Conservation (phyloP, 371 early-diverging fungal species). For the Mortierella sp. region DNA sequence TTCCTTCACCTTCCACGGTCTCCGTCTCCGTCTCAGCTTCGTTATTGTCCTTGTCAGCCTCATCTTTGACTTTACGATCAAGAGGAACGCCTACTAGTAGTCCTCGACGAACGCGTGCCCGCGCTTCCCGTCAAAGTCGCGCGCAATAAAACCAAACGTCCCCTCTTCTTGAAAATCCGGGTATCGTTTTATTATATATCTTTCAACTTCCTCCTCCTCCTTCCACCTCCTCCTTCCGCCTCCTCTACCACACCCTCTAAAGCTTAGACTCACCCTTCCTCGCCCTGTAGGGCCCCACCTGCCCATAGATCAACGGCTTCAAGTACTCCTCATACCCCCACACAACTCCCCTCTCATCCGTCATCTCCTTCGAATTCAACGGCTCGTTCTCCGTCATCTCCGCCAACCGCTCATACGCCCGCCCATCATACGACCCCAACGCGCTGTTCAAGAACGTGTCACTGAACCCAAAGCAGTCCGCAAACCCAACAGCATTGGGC, state of each 20-base stretch:
- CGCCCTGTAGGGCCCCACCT: constrained; percentile 35
- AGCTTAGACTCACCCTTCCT: constrained; percentile 29
- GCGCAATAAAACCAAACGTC: neutral
- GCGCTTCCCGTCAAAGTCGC: neutral
- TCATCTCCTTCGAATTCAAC: constrained; percentile 63
- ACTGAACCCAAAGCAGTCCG: constrained; percentile 80
- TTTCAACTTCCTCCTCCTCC: neutral
- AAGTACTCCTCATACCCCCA: constrained; percentile 70
- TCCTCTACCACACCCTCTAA: neutral
- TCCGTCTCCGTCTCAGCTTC: neutral
- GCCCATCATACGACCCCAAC: constrained; percentile 77
- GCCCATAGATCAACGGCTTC: constrained; percentile 62
- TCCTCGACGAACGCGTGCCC: neutral
- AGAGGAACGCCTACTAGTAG: neutral
- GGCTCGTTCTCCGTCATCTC: constrained; percentile 79
- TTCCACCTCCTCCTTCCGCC: neutral
- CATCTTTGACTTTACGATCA: neutral
- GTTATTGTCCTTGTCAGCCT: neutral
- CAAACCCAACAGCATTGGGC: constrained; percentile 78
- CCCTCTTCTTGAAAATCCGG: too few species aligned
- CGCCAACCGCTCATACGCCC: constrained; percentile 79
- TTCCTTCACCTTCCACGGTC: too few species aligned
- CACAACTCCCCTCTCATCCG: constrained; percentile 55
- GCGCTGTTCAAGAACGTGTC: constrained; percentile 81
- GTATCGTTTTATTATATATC: neutral